These are phyloP conservation scores for Lycium ferocissimum DNA, from an alignment of 257 asterid genomes.

Conservation along the genomic window DNA sequence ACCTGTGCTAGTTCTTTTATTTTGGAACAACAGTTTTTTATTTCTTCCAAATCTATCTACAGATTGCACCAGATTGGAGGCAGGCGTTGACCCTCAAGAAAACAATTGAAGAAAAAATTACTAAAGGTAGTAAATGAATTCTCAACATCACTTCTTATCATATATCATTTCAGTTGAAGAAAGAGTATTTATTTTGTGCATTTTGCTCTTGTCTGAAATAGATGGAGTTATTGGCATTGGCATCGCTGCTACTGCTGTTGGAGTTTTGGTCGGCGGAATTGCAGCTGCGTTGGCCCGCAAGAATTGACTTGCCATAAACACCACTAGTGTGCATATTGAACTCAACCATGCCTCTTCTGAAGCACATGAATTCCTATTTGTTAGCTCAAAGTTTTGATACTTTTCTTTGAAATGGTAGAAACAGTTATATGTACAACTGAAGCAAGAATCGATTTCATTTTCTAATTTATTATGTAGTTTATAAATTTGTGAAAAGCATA, in stretches of 20 bases:
- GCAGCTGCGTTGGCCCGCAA: slow-evolving; percentile 77
- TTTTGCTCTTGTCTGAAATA: too few relatives aligned
- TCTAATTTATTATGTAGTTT: not conserved
- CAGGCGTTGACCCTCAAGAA: slow-evolving; percentile 86
- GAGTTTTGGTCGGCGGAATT: slow-evolving; percentile 82
- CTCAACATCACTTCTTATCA: too few relatives aligned
- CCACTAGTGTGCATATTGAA: not conserved
- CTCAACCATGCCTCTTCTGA: too few relatives aligned
- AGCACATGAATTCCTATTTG: too few relatives aligned
- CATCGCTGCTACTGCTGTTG: slow-evolving; percentile 87
- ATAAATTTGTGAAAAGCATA: not conserved
- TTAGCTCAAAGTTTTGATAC: not conserved
- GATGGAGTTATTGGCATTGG: slow-evolving; percentile 90
- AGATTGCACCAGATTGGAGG: slow-evolving; percentile 91
- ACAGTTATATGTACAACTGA: slow-evolving; percentile 1
- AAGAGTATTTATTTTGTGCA: too few relatives aligned
- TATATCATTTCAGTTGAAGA: not conserved
- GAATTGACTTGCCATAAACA: slow-evolving; percentile 51
- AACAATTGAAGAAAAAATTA: slow-evolving; percentile 82
- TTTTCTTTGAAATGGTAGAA: not conserved
- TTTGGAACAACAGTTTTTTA: not conserved
- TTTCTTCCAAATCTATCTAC: slow-evolving; percentile 24
- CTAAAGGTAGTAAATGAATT: too few relatives aligned
- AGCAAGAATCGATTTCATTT: not conserved
- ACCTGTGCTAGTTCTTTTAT: not conserved